Evolutionary conservation across 192 early-diverging fungal genomes (phyloP).

Genomic region (Entomortierella beljakovae): DNA sequence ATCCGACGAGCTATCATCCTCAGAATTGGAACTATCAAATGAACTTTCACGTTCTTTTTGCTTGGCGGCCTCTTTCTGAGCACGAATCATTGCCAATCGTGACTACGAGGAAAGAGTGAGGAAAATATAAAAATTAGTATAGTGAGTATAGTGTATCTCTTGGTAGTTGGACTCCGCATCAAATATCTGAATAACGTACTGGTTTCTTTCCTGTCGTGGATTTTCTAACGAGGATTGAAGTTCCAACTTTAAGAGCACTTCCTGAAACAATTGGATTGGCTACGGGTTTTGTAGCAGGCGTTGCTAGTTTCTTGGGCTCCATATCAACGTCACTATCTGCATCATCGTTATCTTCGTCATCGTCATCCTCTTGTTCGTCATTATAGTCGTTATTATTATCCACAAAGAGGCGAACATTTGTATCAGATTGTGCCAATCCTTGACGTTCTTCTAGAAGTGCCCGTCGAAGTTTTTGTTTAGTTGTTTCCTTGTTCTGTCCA

Average conservation of each 20-base stretch:
- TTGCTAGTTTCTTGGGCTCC: conserved; percentile 10
- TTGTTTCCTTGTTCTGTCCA: conserved; percentile 74
- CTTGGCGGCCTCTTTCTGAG: conserved; percentile 65
- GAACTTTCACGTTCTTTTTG: conserved; percentile 68
- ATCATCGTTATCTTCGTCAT: conserved; percentile 30
- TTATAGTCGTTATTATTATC: conserved; percentile 61
- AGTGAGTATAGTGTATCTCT: too few species aligned
- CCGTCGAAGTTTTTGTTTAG: conserved; percentile 73
- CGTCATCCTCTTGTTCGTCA: conserved; percentile 39
- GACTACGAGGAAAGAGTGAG: conserved; percentile 7
- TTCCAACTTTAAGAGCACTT: conserved; percentile 63
- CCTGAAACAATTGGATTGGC: conserved; percentile 49
- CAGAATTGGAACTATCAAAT: conserved; percentile 82
- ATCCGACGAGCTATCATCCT: conserved; percentile 60
- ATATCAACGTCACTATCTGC: conserved; percentile 25
- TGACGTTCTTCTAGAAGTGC: conserved; percentile 75
- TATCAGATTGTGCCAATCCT: conserved; percentile 70
- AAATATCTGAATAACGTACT: too few species aligned
- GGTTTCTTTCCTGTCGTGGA: conserved; percentile 65
- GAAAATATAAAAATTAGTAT: too few species aligned
- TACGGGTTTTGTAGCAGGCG: conserved; percentile 5
- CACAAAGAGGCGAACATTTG: conserved; percentile 66
- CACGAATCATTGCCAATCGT: conserved; percentile 36
- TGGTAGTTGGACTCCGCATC: too few species aligned
- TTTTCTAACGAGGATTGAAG: conserved; percentile 53